A percentile compares a stretch with the other conserved stretches of the same genome.
Evolutionary conservation across 2,329 filamentous ascomycete species (phyloP).

Genomic region (Penicillium sclerotigenum): DNA sequence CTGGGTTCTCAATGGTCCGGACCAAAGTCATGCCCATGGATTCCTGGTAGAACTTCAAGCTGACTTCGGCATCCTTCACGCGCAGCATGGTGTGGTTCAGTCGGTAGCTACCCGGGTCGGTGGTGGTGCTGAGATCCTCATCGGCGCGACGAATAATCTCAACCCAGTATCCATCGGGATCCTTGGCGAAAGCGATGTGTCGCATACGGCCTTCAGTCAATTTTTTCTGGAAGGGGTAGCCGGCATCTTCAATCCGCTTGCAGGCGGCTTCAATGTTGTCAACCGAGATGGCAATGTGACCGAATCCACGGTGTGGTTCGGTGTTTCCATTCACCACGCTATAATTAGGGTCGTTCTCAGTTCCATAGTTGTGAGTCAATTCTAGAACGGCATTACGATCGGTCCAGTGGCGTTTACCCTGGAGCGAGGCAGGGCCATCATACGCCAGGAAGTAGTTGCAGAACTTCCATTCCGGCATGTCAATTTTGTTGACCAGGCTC

Average conservation of each 20-base stretch:
- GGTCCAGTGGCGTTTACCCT: conserved; percentile 68
- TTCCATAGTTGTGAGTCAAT: conserved; percentile 81
- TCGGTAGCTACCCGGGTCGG: conserved; percentile 71
- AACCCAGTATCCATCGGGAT: conserved; percentile 78
- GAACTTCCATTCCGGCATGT: conserved; percentile 85
- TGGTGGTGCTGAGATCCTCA: conserved; percentile 67
- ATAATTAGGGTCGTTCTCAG: conserved; percentile 78
- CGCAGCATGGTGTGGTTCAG: conserved; percentile 74
- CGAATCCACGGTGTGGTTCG: conserved; percentile 81
- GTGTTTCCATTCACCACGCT: conserved; percentile 82
- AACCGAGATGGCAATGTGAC: conserved; percentile 79
- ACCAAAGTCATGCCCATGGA: conserved; percentile 83
- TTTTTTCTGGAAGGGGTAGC: conserved; percentile 94
- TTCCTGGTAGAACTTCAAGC: conserved; percentile 77
- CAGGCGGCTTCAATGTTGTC: conserved; percentile 88
- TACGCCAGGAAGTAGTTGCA: conserved; percentile 95
- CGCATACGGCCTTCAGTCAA: conserved; percentile 82
- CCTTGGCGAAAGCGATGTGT: conserved; percentile 83
- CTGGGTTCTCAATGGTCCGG: conserved; percentile 66
- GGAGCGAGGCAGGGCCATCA: conserved; percentile 71
- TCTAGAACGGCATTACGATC: conserved; percentile 90
- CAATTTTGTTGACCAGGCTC: conserved; percentile 74
- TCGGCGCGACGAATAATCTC: conserved; percentile 64
- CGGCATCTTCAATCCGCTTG: conserved; percentile 81
- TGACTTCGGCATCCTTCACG: conserved; percentile 75